Evolutionary conservation across 805 yeast genomes (phyloP).

Genomic region (Torulaspora maleeae): DNA sequence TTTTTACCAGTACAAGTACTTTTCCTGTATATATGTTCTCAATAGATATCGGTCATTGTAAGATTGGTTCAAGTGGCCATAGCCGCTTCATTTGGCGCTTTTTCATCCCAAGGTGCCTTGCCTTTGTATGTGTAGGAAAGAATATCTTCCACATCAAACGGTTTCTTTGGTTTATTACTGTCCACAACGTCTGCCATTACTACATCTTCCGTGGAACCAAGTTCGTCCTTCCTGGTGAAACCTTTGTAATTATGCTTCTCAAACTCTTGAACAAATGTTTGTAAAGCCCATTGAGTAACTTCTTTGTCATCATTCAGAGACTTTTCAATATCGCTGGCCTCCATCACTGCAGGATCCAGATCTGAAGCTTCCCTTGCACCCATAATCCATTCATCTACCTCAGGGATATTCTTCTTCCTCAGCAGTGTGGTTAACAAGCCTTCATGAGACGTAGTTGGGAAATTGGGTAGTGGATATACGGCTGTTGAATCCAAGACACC

Average conservation of each 20-base stretch:
- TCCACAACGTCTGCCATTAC: conserved; percentile 17
- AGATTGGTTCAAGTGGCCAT: conserved; percentile 7
- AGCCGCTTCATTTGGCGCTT: not conserved
- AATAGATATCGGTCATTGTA: not conserved
- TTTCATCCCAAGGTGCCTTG: conserved; percentile 7
- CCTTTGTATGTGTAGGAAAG: conserved; percentile 47
- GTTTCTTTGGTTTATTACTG: conserved; percentile 24
- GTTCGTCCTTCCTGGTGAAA: conserved; percentile 48
- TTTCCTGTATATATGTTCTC: conserved; percentile 3
- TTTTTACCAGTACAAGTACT: not conserved
- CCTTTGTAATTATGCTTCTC: conserved; percentile 62
- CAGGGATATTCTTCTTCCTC: conserved; percentile 85
- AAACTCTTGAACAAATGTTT: conserved; percentile 47
- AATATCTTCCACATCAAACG: conserved; percentile 39
- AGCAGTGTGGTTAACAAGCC: conserved; percentile 77
- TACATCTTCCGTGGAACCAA: conserved; percentile 24
- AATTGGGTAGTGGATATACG: conserved; percentile 76
- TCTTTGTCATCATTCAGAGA: conserved; percentile 49
- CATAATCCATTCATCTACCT: conserved; percentile 80
- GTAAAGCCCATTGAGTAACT: conserved; percentile 63
- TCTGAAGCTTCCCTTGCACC: conserved; percentile 38
- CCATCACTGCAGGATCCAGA: conserved; percentile 26
- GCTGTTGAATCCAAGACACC: conserved; percentile 60
- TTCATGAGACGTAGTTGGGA: conserved; percentile 82
- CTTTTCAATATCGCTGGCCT: conserved; percentile 25